Evolutionary conservation across 805 yeast genomes (phyloP).

Genomic region (Starmerella gropengiesseri): DNA sequence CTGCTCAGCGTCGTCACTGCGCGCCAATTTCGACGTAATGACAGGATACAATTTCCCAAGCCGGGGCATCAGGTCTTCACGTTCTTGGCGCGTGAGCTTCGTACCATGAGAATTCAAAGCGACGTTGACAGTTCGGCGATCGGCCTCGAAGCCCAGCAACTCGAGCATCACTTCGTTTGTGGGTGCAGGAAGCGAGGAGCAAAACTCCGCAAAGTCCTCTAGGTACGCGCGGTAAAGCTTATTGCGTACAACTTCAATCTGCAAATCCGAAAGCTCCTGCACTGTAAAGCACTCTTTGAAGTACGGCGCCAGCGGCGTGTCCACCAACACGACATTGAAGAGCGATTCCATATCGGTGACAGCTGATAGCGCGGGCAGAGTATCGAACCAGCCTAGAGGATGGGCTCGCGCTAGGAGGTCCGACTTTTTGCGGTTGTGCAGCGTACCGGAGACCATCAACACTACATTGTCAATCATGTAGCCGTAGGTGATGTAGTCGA

Average conservation of each 20-base stretch:
- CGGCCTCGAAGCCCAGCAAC: slow-evolving; percentile 83
- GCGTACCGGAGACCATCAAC: slow-evolving; percentile 90
- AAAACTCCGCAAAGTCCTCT: slow-evolving; percentile 71
- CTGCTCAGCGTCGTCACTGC: slow-evolving; percentile 77
- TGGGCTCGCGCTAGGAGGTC: slow-evolving; percentile 87
- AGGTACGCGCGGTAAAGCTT: slow-evolving; percentile 84
- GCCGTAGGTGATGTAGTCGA: slow-evolving; percentile 89
- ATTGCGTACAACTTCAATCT: slow-evolving; percentile 90
- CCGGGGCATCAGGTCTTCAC: slow-evolving; percentile 60
- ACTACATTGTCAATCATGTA: slow-evolving; percentile 98
- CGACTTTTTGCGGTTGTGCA: slow-evolving; percentile 82
- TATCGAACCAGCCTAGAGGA: slow-evolving; percentile 97
- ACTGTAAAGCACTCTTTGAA: slow-evolving; percentile 71
- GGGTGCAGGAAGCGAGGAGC: slow-evolving; percentile 57
- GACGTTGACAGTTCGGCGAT: slow-evolving; percentile 86
- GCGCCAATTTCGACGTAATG: slow-evolving; percentile 54
- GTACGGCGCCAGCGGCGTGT: slow-evolving; percentile 95
- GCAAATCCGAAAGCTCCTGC: slow-evolving; percentile 85
- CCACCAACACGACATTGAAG: slow-evolving; percentile 83
- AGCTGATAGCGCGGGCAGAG: slow-evolving; percentile 85
- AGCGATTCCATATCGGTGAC: slow-evolving; percentile 93
- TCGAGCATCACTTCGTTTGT: slow-evolving; percentile 70
- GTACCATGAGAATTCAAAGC: slow-evolving; percentile 80
- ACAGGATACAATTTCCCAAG: slow-evolving; percentile 73
- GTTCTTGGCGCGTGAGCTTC: slow-evolving; percentile 64